Evolutionary conservation across 148 eudicot species (phyloP), one percentile per base, ranked within the genome.

Genomic region (Fagopyrum homotropicum): DNA sequence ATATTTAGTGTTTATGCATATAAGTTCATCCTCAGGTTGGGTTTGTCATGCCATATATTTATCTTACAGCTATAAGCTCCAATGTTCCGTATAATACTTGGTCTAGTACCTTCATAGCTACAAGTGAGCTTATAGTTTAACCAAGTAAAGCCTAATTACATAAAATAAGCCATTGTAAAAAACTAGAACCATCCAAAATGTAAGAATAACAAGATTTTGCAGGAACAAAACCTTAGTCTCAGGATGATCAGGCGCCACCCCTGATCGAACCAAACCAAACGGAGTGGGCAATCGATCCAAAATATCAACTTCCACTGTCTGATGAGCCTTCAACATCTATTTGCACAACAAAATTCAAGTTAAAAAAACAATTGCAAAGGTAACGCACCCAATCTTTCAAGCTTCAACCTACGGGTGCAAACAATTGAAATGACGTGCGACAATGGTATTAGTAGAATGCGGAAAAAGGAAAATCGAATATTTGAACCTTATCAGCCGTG

Each of bases 231-330:
- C 97, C 93, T 94, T 94, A 0, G 98, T 94, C 80, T 94, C 96
- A 45, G 93, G 98, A 86, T 94, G 97, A 85, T 94, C 98, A 48
- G 98, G 97, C 26, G 97, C 98, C 72, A 94, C 98, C 6, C 98
- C 98, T 6, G 93, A 89, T 12, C 99, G 90, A 12, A 95, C 87
- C 52, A 95, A 82, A 68, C 97, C 99, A 78, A 89, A 95, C 0
- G 99, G 97, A 3, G 94, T 88, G 0, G 97, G 99, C 75, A 95
- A 79, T 64, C 99, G 83, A 80, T 94, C 98, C 79, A 94, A 77
- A 17, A 94, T 79, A 83, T 94, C 98, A 79, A 94, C 91, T 87
- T 94, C 87, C 1, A 87, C 96, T 72, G 74, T 77, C 76, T 85
- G 80, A 88, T 94, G 89, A 19, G 88, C 89, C 83, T 92, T 92